phyloP scores from a whole-genome alignment of 768 basidiomycete species.

The Mycena galopus region DNA sequence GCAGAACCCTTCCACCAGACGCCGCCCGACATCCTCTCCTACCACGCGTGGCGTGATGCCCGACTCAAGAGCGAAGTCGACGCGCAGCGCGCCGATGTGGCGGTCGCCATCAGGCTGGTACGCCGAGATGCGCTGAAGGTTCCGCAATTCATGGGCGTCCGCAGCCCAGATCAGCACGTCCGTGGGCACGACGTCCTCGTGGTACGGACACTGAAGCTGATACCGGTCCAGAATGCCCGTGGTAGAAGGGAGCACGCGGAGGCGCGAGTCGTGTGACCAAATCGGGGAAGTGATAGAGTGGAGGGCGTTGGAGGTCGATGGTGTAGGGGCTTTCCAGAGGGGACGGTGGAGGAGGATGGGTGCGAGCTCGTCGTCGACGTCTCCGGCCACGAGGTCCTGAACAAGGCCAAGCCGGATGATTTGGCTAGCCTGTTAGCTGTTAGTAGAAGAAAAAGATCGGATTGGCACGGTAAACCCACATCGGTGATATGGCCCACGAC shows the following conservation, averaged over 20 bases:
- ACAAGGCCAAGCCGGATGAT: background rate
- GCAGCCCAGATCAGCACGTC: conserved; percentile 10
- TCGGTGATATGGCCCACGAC: conserved; percentile 1
- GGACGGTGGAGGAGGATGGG: background rate
- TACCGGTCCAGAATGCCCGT: background rate
- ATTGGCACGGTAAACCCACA: background rate
- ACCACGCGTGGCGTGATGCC: background rate
- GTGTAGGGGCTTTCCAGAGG: background rate
- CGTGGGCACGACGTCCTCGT: conserved; percentile 2
- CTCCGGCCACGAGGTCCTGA: background rate
- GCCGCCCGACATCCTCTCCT: background rate
- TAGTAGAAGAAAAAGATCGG: background rate
- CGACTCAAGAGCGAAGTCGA: background rate
- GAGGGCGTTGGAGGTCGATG: background rate
- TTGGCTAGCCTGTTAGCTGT: background rate
- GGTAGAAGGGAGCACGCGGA: background rate
- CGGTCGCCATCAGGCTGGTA: background rate
- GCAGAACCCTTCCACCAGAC: background rate
- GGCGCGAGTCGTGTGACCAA: background rate
- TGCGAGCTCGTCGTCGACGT: background rate
- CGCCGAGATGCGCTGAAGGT: background rate
- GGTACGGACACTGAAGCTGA: background rate
- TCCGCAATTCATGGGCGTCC: background rate
- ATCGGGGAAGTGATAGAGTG: background rate
- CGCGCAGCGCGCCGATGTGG: background rate